Percentiles rank a stretch among this genome's conserved stretches.
phyloP scores from a whole-genome alignment of 805 yeast species.

The Komagataella populi region DNA sequence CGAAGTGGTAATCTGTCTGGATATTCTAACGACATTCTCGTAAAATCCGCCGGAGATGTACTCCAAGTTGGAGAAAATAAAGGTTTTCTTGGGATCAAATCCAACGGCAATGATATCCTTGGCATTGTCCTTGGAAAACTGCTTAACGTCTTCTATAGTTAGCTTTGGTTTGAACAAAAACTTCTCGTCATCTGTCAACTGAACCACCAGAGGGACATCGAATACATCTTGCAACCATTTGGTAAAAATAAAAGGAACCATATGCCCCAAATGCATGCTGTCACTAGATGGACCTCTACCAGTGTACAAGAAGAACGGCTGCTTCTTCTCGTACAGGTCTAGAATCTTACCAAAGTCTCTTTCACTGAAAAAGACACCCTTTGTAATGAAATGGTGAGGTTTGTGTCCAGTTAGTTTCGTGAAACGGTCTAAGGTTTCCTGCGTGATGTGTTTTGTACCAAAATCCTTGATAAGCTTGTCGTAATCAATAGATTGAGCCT shows the following conservation, averaged over 20 bases:
- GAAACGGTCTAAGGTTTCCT: slow-evolving; percentile 66
- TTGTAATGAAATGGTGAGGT: slow-evolving; percentile 82
- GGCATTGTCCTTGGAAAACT: slow-evolving; percentile 70
- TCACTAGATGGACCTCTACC: slow-evolving; percentile 96
- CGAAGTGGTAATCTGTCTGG: slow-evolving; percentile 93
- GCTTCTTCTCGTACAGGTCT: slow-evolving; percentile 85
- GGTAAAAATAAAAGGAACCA: slow-evolving; percentile 91
- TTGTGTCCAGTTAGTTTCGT: slow-evolving; percentile 71
- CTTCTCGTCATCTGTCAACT: slow-evolving; percentile 94
- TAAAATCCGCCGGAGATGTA: slow-evolving; percentile 92
- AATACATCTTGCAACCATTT: slow-evolving; percentile 98
- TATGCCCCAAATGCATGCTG: slow-evolving; percentile 92
- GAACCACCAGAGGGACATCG: slow-evolving; percentile 89
- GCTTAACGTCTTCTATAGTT: slow-evolving; percentile 78
- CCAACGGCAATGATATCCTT: slow-evolving; percentile 92
- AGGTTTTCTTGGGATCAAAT: slow-evolving; percentile 88
- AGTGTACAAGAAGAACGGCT: slow-evolving; percentile 89
- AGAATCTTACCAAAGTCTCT: slow-evolving; percentile 70
- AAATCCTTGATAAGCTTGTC: slow-evolving; percentile 76
- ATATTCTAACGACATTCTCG: slow-evolving; percentile 84
- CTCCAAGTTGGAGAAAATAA: slow-evolving; percentile 82
- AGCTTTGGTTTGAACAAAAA: slow-evolving; percentile 86
- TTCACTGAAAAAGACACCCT: slow-evolving; percentile 89
- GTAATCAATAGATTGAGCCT: slow-evolving; percentile 83
- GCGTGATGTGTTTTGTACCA: slow-evolving; percentile 65